phyloP scores from a whole-genome alignment of 176 grass and related monocot species.

The Calamus simplicifolius region DNA sequence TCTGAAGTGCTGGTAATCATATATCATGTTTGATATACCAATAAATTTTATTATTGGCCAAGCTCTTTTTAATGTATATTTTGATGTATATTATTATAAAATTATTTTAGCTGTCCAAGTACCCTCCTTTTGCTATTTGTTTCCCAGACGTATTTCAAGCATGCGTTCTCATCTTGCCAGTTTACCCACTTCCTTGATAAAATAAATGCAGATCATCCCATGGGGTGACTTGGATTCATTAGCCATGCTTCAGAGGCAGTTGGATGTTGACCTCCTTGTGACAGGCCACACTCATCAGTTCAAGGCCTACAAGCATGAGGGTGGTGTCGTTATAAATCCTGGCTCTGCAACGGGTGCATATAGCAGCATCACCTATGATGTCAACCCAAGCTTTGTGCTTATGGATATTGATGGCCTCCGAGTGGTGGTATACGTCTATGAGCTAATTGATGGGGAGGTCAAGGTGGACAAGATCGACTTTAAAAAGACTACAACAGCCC shows the following conservation, averaged over 20 bases:
- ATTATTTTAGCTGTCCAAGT: too few relatives aligned
- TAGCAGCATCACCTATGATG: slow-evolving; percentile 93
- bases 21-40: too few relatives aligned
- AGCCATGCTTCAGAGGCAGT: slow-evolving; percentile 88
- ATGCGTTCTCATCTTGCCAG: neutral
- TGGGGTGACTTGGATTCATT: slow-evolving; percentile 96
- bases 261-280: slow-evolving; percentile 98
- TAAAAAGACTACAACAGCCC: slow-evolving; percentile 73
- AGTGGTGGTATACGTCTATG: slow-evolving; percentile 91
- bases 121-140: too few relatives aligned
- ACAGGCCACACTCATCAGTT: slow-evolving; percentile 93
- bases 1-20: too few relatives aligned
- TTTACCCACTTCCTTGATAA: neutral
- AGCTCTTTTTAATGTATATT: too few relatives aligned
- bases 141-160: neutral
- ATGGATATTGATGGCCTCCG: slow-evolving; percentile 97
- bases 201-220: slow-evolving; percentile 55
- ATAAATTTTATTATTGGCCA: too few relatives aligned
- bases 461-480: slow-evolving; percentile 99
- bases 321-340: slow-evolving; percentile 90
- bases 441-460: slow-evolving; percentile 94
- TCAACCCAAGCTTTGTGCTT: slow-evolving; percentile 92
- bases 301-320: slow-evolving; percentile 98
- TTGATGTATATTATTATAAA: too few relatives aligned
- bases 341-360: slow-evolving; percentile 80